Evolutionary conservation across 306 rosid species (phyloP).

Genomic region (Ammopiptanthus mongolicus): DNA sequence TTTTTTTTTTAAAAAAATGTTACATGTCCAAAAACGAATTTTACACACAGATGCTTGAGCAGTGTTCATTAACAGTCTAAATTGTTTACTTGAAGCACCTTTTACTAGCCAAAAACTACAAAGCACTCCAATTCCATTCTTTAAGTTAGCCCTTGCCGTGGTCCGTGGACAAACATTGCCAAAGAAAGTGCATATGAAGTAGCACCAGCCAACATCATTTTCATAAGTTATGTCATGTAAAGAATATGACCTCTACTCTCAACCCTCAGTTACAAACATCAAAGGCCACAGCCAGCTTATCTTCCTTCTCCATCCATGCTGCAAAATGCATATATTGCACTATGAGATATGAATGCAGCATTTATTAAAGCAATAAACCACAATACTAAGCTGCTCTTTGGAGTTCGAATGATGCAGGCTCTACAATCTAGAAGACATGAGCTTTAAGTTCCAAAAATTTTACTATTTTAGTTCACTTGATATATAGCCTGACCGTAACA

Average conservation of each 20-base stretch:
- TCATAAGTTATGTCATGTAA: neutral
- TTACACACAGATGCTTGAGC: neutral
- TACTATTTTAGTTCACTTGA: too few species aligned
- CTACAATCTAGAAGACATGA: too few species aligned
- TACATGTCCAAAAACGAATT: neutral
- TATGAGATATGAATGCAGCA: neutral
- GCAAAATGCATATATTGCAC: neutral
- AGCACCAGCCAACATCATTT: neutral
- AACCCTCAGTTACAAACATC: neutral
- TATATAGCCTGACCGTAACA: too few species aligned
- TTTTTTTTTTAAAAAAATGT: neutral
- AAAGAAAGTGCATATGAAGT: slow-evolving; percentile 2
- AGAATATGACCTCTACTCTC: neutral
- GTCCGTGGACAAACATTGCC: neutral
- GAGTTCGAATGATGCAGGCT: too few species aligned
- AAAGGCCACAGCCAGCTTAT: neutral
- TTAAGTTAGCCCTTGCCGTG: neutral
- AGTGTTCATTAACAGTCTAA: neutral
- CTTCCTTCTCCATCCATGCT: too few species aligned
- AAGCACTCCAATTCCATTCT: too few species aligned
- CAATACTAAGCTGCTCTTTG: neutral
- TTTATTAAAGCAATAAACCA: neutral
- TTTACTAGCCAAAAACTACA: too few species aligned
- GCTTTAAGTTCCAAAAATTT: too few species aligned
- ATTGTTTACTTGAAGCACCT: too few species aligned